Percentiles rank a stretch among this genome's conserved stretches.
Conservation (phyloP, 176 grass and related monocot species). For the Alopecurus myosuroides region DNA sequence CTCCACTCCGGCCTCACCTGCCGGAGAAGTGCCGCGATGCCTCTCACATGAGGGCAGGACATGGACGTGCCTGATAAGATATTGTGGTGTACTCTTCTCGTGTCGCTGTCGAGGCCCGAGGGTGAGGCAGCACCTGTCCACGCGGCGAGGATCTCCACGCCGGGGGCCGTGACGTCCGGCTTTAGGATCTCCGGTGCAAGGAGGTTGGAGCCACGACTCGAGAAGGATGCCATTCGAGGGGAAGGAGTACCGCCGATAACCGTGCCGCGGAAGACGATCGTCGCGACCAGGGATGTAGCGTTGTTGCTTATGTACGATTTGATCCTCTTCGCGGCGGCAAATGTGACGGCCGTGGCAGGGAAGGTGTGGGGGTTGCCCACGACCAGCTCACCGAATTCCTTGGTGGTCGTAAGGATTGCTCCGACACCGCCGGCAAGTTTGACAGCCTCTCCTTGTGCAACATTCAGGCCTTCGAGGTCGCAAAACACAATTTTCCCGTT, state of each 20-base stretch:
- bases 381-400: slow-evolving; percentile 2
- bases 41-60: slow-evolving; percentile 48
- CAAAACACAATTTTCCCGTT: slow-evolving; percentile 54
- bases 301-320: background rate
- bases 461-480: background rate
- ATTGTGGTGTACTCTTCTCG: slow-evolving; percentile 21
- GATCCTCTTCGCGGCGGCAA: background rate
- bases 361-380: slow-evolving; percentile 31
- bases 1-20: slow-evolving; percentile 30
- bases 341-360: background rate
- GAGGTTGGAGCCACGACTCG: slow-evolving; percentile 30
- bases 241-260: background rate
- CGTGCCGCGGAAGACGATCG: slow-evolving; percentile 18
- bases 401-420: slow-evolving; percentile 3
- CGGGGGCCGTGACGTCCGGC: slow-evolving; percentile 44
- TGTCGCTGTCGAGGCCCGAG: background rate
- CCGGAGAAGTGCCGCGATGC: slow-evolving; percentile 29
- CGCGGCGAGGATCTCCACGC: slow-evolving; percentile 44
- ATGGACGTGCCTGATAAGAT: slow-evolving; percentile 46
- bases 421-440: slow-evolving; percentile 31
- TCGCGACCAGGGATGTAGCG: fast-evolving
- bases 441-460: slow-evolving; percentile 28
- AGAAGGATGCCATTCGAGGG: slow-evolving; percentile 41
- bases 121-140: slow-evolving; percentile 23
- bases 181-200: slow-evolving; percentile 35